phyloP scores from a whole-genome alignment of 192 early-diverging fungal species.

The Backusella westeae region DNA sequence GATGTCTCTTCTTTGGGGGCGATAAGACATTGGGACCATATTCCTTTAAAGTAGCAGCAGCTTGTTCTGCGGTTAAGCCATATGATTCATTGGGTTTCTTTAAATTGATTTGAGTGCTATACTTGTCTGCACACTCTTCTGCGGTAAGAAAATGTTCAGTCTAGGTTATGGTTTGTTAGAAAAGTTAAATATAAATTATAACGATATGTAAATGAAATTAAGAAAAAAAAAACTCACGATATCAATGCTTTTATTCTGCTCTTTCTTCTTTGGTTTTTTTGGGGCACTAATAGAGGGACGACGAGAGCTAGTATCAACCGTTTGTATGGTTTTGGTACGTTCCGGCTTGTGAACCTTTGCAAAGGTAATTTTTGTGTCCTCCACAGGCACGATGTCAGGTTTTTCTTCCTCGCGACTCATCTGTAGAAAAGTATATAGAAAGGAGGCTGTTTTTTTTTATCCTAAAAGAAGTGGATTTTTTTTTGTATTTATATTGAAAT shows the following conservation, averaged over 20 bases:
- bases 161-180: constrained; percentile 26
- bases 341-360: constrained; percentile 24
- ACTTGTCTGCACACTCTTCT: constrained; percentile 44
- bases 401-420: constrained; percentile 1
- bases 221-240: constrained; percentile 44
- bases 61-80: constrained; percentile 66
- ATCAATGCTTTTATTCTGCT: constrained; percentile 37
- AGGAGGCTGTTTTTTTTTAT: not conserved
- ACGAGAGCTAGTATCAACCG: constrained; percentile 19
- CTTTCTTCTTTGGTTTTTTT: constrained; percentile 18
- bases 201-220: not conserved
- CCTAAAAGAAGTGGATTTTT: not conserved
- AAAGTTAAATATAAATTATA: not conserved
- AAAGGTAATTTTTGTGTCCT: constrained; percentile 27
- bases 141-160: constrained; percentile 48
- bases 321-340: constrained; percentile 18
- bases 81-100: constrained; percentile 63
- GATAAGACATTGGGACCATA: constrained; percentile 86
- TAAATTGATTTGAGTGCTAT: constrained; percentile 46
- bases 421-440: not conserved
- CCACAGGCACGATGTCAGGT: not conserved
- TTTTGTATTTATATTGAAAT: not conserved
- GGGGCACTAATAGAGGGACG: constrained; percentile 27
- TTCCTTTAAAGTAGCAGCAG: constrained; percentile 57
- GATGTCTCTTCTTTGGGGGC: constrained; percentile 81